Base-by-base conservation (phyloP, 1,284 basidiomycete species). In the Cryptococcus sp. region DNA sequence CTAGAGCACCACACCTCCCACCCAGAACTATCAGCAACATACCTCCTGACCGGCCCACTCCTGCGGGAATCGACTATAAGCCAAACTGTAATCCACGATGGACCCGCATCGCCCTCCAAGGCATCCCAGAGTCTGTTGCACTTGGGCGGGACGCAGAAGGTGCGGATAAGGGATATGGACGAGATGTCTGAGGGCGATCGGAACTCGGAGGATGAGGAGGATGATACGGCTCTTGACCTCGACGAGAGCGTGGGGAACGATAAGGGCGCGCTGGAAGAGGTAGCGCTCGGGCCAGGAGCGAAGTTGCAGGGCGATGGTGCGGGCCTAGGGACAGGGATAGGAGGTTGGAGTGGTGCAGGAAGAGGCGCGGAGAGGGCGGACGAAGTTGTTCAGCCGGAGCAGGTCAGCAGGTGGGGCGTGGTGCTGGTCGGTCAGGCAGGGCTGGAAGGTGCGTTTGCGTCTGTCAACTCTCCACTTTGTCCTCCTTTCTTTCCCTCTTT, bases 151-250 rank as follows among this genome's bases (percentile, higher is more conserved):
- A 35, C 23, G 5, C 49, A 52, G 15, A 60, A 58, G 51, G 64
- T 77, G 10, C 64, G 62, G 41, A 74, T 77, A 16, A 73, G 75
- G 3, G 72, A 77, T 60, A 76, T 76, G 74, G 75, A 77, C 56
- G 60, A 73, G 45, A 66, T 69, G 56, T 66, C 62, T 31, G 75
- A 77, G 47, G 73, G 64, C 11, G 75, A 75, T 61, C 56, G 69
- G 25, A 74, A 75, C 53, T 71, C 69, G 3, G 73, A 76, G 47
- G 60, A 64, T 52, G 62, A 57, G 19, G 57, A 51, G 13, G 56
- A 56, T 19, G 54, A 54, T 5, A 56, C 57, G 49, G 60, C 57
- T 5, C 25, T 25, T 3, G 25, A 25, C 25, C 25, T 25, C 25
- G 49, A 44, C 13, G 46, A 40, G 5, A 50, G 31, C 2, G 8